Conservation (phyloP, 1,284 basidiomycete species). For the Phenoliferia sp. region DNA sequence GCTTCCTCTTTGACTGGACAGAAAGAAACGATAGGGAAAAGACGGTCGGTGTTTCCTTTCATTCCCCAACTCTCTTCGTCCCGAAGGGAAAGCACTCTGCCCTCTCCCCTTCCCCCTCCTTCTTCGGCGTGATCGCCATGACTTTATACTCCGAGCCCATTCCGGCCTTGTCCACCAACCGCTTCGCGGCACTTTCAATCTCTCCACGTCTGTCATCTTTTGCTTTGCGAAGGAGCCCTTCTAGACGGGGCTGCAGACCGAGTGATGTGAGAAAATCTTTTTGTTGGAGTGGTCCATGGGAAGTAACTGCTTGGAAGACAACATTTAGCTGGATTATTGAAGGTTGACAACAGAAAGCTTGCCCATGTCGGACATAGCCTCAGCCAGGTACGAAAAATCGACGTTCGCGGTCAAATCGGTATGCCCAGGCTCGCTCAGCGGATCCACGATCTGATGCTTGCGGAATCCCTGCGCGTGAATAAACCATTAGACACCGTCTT, state of each 20-base stretch:
- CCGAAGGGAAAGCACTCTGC: background rate
- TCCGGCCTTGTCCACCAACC: slow-evolving; percentile 52
- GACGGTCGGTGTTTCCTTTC: background rate
- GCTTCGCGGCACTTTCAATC: slow-evolving; percentile 47
- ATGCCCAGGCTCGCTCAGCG: slow-evolving; percentile 77
- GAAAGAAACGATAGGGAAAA: no score
- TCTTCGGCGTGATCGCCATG: slow-evolving; percentile 41
- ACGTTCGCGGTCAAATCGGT: slow-evolving; percentile 94
- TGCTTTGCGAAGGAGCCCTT: slow-evolving; percentile 53
- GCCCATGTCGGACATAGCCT: slow-evolving; percentile 66
- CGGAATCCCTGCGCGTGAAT: slow-evolving; percentile 67
- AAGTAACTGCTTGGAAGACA: slow-evolving; percentile 41
- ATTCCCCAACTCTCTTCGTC: background rate
- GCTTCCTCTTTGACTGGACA: no score
- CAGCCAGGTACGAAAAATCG: slow-evolving; percentile 82
- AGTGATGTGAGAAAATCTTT: slow-evolving; percentile 63
- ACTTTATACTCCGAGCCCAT: slow-evolving; percentile 58
- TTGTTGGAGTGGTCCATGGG: slow-evolving; percentile 65
- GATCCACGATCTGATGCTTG: slow-evolving; percentile 76
- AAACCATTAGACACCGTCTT: slow-evolving; percentile 8
- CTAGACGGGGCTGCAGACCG: slow-evolving; percentile 61
- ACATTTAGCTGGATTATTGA: background rate
- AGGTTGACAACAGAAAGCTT: slow-evolving; percentile 31
- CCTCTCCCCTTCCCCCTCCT: background rate
- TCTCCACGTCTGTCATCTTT: slow-evolving; percentile 46